Base-by-base conservation (phyloP, 768 basidiomycete genomes). In the Cystofilobasidium ferigula region DNA sequence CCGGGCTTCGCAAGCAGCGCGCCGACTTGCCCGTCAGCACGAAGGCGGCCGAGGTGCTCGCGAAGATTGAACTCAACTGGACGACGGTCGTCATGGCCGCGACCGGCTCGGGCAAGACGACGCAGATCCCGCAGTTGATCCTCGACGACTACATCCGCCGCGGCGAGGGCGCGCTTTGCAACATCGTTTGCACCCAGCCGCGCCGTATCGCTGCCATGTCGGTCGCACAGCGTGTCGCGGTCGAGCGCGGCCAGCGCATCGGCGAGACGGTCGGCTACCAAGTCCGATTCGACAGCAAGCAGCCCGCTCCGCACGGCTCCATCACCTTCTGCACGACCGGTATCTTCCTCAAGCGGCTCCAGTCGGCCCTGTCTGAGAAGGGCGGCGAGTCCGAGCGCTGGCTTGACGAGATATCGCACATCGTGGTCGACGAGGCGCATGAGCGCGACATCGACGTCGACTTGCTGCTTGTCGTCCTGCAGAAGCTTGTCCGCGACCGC, bases 361-460 rank as follows among this genome's bases (percentile, higher is more conserved):
- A 95, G 76, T 81, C 83, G 3, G 83, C 85, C 20, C 79, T 91
- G 64, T 16, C 32, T 18, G 63, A 73, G 75, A 83, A 51, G 79
- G 78, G 57, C 77, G 78, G 26, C 74, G 73, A 40, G 68, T 70
- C 72, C 1, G 70, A 73, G 57, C 69, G 68, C 14, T 73, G 77
- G 69, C 77, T 94, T 66, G 90, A 93, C 70, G 80, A 84, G 61
- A 81, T 94, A 60, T 89, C 90, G 12, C 93, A 95, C 74, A 83
- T 98, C 65, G 76, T 95, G 53, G 89, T 97, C 32, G 93, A 98
- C 74, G 92, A 98, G 77, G 92, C 91, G 4, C 93, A 98, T 75
- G 93, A 95, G 76, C 86, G 93, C 34, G 90, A 94, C 70, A 83
- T 94, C 67, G 91, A 95, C 72, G 93, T 89, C 0, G 93, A 95